Conservation (phyloP, 495 filamentous ascomycete species). For the Aspergillus affinis region DNA sequence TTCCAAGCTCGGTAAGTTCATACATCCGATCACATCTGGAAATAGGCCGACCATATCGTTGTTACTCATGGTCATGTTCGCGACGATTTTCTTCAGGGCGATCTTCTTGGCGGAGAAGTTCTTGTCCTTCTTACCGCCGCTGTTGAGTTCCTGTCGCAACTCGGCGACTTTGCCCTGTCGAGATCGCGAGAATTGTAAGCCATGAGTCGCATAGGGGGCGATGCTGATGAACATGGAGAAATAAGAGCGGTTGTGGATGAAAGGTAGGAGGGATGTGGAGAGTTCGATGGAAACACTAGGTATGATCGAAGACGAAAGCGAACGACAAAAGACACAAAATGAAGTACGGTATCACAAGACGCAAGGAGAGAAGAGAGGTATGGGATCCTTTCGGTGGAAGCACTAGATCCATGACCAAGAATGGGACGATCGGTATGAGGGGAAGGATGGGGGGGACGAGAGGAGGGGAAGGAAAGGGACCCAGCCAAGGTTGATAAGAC, state of each 20-base stretch:
- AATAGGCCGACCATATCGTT: conserved; percentile 99
- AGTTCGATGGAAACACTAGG: background rate
- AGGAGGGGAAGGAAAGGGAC: background rate
- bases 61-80: conserved; percentile 99
- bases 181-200: conserved; percentile 41
- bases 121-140: conserved; percentile 97
- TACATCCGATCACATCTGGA: conserved; percentile 90
- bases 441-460: conserved; percentile 11
- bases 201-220: conserved; percentile 31
- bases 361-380: conserved; percentile 3
- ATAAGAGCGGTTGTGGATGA: conserved; percentile 1
- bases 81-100: conserved; percentile 98
- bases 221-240: conserved; percentile 32
- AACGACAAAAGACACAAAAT: conserved; percentile 2
- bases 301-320: background rate
- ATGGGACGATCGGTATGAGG: conserved; percentile 1
- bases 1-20: conserved; percentile 90
- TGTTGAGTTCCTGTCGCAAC: conserved; percentile 90
- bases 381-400: background rate
- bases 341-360: conserved; percentile 10
- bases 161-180: conserved; percentile 97
- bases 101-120: conserved; percentile 97
- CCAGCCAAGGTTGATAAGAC: background rate
- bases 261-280: conserved; percentile 8
- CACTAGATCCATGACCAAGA: conserved; percentile 3